Conservation (phyloP, 2,329 filamentous ascomycete species). For the Paraphaeosphaeria minitans region DNA sequence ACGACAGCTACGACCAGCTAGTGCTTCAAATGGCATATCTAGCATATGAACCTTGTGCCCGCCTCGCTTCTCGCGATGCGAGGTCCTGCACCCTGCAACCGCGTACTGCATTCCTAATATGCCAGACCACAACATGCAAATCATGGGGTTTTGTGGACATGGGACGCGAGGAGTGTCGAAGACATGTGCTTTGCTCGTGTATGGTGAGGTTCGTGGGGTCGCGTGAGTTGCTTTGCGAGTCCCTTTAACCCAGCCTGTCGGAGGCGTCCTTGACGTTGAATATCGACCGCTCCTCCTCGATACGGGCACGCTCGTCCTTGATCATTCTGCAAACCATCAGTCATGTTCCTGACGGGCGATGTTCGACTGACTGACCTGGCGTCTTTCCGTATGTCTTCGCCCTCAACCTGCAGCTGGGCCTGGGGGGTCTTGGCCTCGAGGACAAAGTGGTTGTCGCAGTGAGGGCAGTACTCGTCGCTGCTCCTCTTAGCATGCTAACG, state of each 20-base stretch:
- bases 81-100: neutral
- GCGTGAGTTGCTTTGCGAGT: neutral
- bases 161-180: neutral
- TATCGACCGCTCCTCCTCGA: slow-evolving; percentile 65
- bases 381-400: slow-evolving; percentile 86
- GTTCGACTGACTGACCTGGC: slow-evolving; percentile 59
- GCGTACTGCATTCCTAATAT: neutral
- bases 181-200: neutral
- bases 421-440: slow-evolving; percentile 86
- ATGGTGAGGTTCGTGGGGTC: neutral
- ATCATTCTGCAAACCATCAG: slow-evolving; percentile 67
- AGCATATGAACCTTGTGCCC: slow-evolving; percentile 17
- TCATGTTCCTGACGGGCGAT: neutral
- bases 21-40: slow-evolving; percentile 34
- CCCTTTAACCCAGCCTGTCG: slow-evolving; percentile 75
- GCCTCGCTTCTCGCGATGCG: slow-evolving; percentile 6
- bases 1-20: slow-evolving; percentile 32
- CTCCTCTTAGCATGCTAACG: slow-evolving; percentile 17
- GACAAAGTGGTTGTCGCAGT: slow-evolving; percentile 98
- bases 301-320: slow-evolving; percentile 80
- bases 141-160: neutral
- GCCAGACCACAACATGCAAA: neutral
- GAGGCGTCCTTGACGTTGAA: slow-evolving; percentile 79
- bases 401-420: slow-evolving; percentile 82
- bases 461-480: slow-evolving; percentile 96